A percentile compares a stretch with the other conserved stretches of the same genome.
These are phyloP conservation scores for Agapanthus africanus DNA, from an alignment of 106 monocot species.

Conservation along the genomic window DNA sequence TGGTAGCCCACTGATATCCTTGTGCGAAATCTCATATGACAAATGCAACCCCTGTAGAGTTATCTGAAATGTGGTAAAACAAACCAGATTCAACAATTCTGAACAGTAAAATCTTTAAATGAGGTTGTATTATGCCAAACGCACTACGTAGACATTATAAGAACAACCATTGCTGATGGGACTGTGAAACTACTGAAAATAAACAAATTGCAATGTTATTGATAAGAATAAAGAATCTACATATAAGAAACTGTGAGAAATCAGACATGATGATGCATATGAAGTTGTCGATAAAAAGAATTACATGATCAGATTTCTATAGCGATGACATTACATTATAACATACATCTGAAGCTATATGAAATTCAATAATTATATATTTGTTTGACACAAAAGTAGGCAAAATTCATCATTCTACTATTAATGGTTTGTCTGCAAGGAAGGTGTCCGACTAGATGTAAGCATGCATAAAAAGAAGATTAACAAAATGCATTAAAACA, in stretches of 20 bases:
- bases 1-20: not conserved
- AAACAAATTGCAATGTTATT: not conserved
- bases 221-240: not conserved
- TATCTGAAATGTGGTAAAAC: not conserved
- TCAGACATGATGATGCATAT: not conserved
- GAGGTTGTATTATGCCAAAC: not conserved
- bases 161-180: not conserved
- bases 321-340: not conserved
- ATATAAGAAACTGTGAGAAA: not conserved
- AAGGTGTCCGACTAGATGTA: not conserved
- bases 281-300: not conserved
- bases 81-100: not conserved
- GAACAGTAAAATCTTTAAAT: not conserved
- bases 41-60: not conserved
- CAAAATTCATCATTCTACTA: not conserved
- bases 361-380: not conserved
- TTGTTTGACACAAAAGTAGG: not conserved
- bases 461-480: not conserved
- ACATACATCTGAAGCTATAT: not conserved
- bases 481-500: slow-evolving; percentile 1
- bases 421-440: not conserved
- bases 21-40: not conserved
- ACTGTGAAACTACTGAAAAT: not conserved
- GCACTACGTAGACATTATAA: not conserved
- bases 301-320: not conserved